Evolutionary conservation across 2,329 filamentous ascomycete genomes (phyloP).

Genomic region (Chaetoscypha palmicola): DNA sequence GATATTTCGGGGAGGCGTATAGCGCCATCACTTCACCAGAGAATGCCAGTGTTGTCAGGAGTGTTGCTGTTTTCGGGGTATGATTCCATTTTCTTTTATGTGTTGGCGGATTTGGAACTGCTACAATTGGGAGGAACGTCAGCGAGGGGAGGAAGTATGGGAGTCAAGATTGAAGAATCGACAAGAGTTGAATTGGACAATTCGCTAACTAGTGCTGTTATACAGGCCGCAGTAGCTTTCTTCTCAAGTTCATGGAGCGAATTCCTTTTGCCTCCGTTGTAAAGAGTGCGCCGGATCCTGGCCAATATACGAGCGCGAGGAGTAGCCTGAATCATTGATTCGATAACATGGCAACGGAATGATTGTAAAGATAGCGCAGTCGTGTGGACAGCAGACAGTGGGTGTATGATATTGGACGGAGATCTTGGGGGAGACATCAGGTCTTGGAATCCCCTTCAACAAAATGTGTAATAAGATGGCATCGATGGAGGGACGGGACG

Average conservation of each 20-base stretch:
- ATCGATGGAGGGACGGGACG: background rate
- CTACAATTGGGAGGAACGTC: background rate
- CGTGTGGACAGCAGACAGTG: too few relatives aligned
- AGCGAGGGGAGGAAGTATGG: background rate
- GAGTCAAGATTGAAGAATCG: background rate
- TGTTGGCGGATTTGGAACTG: background rate
- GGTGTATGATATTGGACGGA: too few relatives aligned
- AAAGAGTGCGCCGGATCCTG: too few relatives aligned
- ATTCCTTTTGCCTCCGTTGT: constrained; percentile 56
- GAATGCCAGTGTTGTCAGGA: constrained; percentile 62
- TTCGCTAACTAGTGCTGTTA: too few relatives aligned
- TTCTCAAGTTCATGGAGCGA: constrained; percentile 63
- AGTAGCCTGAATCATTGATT: too few relatives aligned
- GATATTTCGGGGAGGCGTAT: constrained; percentile 53
- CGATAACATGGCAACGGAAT: too few relatives aligned
- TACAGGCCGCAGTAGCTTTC: constrained; percentile 58
- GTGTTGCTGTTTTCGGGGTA: constrained; percentile 62
- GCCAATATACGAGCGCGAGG: too few relatives aligned
- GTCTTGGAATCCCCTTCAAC: too few relatives aligned
- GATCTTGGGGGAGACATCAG: too few relatives aligned
- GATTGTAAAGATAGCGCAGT: too few relatives aligned
- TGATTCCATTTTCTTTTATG: background rate
- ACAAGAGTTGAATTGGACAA: background rate
- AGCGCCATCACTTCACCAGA: constrained; percentile 57
- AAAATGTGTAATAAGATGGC: background rate